Evolutionary conservation across 805 yeast species (phyloP).

Genomic region (Lipomyces oligophaga): DNA sequence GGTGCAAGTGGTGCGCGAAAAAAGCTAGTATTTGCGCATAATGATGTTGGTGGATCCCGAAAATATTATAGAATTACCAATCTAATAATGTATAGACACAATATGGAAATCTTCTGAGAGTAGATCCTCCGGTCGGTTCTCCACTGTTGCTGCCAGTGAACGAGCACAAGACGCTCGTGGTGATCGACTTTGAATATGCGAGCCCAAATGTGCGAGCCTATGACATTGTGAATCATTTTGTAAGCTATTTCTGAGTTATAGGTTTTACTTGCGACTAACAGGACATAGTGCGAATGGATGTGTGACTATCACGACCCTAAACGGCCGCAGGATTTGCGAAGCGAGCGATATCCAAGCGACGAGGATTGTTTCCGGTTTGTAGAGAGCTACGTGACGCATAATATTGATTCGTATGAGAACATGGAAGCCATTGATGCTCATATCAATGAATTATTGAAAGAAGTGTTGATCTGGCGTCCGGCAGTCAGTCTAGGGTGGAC

Average conservation of each 20-base stretch:
- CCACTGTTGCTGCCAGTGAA: conserved; percentile 48
- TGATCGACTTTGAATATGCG: conserved; percentile 93
- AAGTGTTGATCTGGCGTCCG: conserved; percentile 74
- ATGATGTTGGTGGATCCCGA: too few species aligned
- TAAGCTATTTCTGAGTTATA: not conserved
- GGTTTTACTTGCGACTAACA: not conserved
- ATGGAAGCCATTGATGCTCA: conserved; percentile 33
- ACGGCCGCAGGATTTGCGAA: conserved; percentile 52
- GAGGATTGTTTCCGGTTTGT: conserved; percentile 68
- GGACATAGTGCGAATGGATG: conserved; percentile 79
- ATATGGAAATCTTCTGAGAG: conserved; percentile 84
- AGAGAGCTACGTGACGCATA: conserved; percentile 67
- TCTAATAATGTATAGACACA: conserved; percentile 42
- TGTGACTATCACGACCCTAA: conserved; percentile 72
- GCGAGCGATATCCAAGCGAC: conserved; percentile 58
- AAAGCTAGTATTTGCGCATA: conserved; percentile 79
- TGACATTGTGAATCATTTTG: conserved; percentile 87
- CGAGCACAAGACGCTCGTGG: conserved; percentile 74
- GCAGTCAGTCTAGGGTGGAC: conserved; percentile 78
- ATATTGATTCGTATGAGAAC: conserved; percentile 34
- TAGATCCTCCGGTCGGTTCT: conserved; percentile 47
- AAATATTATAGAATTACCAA: not conserved
- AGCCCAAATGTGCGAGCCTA: conserved; percentile 86
- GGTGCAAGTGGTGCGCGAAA: conserved; percentile 41
- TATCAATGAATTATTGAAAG: conserved; percentile 55